Evolutionary conservation across 768 basidiomycete species (phyloP).

Genomic region (Daedaleopsis sinensis): DNA sequence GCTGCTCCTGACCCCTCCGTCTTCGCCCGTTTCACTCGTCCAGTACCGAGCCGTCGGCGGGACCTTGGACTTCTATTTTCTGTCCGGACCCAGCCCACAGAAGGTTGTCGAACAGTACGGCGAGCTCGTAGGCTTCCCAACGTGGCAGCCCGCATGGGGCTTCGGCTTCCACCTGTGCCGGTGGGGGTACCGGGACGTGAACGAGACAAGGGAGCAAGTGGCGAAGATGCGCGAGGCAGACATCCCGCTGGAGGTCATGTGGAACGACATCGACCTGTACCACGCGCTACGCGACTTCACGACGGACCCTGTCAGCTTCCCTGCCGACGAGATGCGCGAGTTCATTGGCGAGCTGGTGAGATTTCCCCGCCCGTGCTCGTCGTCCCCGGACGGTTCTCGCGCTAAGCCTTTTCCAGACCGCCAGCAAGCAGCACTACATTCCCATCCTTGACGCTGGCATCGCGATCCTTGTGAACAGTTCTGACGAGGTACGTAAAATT

Average conservation of each 20-base stretch:
- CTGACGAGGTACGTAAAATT: slow-evolving; percentile 56
- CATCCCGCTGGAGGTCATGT: slow-evolving; percentile 84
- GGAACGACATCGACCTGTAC: slow-evolving; percentile 80
- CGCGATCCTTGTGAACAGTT: slow-evolving; percentile 55
- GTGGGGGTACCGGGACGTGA: slow-evolving; percentile 56
- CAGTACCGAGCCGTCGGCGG: slow-evolving; percentile 79
- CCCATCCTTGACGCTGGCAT: slow-evolving; percentile 73
- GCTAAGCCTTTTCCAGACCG: slow-evolving; percentile 30
- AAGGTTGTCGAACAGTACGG: slow-evolving; percentile 75
- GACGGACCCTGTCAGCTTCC: slow-evolving; percentile 64
- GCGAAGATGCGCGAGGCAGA: slow-evolving; percentile 63
- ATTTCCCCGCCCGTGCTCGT: slow-evolving; percentile 11
- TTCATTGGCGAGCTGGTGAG: slow-evolving; percentile 63
- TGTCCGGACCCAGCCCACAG: slow-evolving; percentile 53
- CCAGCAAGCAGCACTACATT: slow-evolving; percentile 59
- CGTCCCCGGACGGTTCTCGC: not conserved
- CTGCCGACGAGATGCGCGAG: slow-evolving; percentile 50
- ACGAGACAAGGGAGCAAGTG: slow-evolving; percentile 58
- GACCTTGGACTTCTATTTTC: slow-evolving; percentile 77
- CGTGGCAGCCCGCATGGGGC: slow-evolving; percentile 74
- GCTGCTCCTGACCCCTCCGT: slow-evolving; percentile 61
- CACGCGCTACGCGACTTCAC: slow-evolving; percentile 73
- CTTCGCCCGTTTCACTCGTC: slow-evolving; percentile 58
- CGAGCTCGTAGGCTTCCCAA: slow-evolving; percentile 64
- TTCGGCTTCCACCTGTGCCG: slow-evolving; percentile 81